phyloP scores from a whole-genome alignment of 306 rosid species.

The Dalbergia oliveri region DNA sequence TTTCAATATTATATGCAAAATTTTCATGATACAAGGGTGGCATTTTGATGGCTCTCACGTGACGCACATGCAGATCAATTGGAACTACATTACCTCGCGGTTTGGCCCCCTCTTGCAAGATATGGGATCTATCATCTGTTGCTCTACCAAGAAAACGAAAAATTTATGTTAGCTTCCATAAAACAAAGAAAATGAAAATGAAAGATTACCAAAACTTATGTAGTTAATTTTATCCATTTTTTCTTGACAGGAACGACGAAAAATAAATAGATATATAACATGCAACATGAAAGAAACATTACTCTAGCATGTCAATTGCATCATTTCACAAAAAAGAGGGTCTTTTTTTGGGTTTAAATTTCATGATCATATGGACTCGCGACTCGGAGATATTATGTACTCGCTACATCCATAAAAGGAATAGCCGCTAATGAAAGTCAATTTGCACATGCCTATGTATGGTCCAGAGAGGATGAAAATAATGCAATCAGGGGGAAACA shows the following conservation, averaged over 20 bases:
- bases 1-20: neutral
- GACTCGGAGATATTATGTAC: neutral
- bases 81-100: neutral
- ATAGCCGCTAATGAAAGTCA: neutral
- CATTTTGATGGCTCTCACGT: conserved; percentile 40
- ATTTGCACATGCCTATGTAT: conserved; percentile 26
- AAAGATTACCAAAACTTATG: conserved; percentile 16
- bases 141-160: conserved; percentile 37
- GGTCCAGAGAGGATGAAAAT: conserved; percentile 22
- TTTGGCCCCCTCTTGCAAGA: conserved; percentile 39
- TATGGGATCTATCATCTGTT: conserved; percentile 32
- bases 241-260: neutral
- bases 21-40: conserved; percentile 1
- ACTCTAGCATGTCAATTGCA: neutral
- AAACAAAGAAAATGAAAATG: conserved; percentile 35
- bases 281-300: neutral
- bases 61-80: conserved; percentile 48
- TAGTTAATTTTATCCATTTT: neutral
- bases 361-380: neutral
- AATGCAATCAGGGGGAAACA: conserved; percentile 24
- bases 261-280: neutral
- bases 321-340: conserved; percentile 6
- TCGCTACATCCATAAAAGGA: neutral
- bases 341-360: neutral
- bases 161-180: conserved; percentile 10